These are phyloP conservation scores for Amylostereum chailletii DNA, from an alignment of 1,284 basidiomycete genomes.

Conservation along the genomic window DNA sequence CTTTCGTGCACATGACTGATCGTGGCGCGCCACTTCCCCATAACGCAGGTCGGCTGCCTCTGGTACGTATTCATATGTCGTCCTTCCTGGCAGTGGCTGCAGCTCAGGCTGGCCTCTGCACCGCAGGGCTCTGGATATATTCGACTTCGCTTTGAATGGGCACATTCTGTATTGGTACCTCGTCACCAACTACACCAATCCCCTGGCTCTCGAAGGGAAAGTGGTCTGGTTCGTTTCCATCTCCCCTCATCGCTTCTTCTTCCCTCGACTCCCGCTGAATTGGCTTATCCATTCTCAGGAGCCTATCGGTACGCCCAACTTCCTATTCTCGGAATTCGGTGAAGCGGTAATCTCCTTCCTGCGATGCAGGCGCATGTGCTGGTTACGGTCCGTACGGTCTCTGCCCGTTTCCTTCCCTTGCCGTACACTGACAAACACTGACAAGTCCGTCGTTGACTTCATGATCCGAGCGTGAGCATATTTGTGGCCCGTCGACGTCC, in stretches of 20 bases:
- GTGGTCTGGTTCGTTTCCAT: constrained; percentile 35
- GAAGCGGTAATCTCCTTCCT: not conserved
- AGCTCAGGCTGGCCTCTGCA: not conserved
- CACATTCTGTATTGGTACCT: constrained; percentile 48
- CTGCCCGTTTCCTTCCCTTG: not conserved
- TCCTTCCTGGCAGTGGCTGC: not conserved
- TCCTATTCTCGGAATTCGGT: not conserved
- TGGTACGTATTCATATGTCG: constrained; percentile 22
- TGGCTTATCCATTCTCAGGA: not conserved
- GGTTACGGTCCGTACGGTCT: constrained; percentile 9
- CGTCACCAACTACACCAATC: constrained; percentile 39
- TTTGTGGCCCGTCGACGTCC: not conserved
- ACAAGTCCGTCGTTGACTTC: constrained; percentile 16
- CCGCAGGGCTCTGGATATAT: constrained; percentile 39
- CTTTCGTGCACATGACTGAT: not conserved
- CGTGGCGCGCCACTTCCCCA: not conserved
- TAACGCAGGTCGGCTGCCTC: constrained; percentile 29
- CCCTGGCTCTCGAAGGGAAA: constrained; percentile 24
- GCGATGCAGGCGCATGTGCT: constrained; percentile 9
- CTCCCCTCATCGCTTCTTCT: not conserved
- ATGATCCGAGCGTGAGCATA: constrained; percentile 16
- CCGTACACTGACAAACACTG: not conserved
- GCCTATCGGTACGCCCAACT: constrained; percentile 1
- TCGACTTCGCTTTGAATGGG: constrained; percentile 36
- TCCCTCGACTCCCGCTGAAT: too few species aligned